Conservation (phyloP, 2,329 filamentous ascomycete genomes). For the Emmonsiellopsis sp. region DNA sequence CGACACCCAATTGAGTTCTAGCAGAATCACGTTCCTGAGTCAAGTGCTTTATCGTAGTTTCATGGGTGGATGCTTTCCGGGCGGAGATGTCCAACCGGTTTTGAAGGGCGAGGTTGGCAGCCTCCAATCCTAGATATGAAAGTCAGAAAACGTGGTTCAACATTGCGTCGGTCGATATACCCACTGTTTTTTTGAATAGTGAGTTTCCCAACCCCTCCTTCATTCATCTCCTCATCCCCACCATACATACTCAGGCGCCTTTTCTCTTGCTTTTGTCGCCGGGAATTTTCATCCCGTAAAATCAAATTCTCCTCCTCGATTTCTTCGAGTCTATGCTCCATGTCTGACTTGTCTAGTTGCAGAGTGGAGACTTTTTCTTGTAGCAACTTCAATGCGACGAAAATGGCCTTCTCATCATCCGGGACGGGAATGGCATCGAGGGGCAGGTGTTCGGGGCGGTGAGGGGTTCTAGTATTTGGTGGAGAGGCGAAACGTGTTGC, state of each 20-base stretch:
- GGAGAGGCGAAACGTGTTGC: constrained; percentile 46
- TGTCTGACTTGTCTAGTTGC: constrained; percentile 45
- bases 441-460: constrained; percentile 30
- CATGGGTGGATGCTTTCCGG: constrained; percentile 44
- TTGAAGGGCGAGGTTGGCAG: constrained; percentile 44
- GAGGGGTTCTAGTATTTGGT: constrained; percentile 23
- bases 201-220: constrained; percentile 21
- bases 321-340: constrained; percentile 40
- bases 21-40: constrained; percentile 49
- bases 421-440: constrained; percentile 49
- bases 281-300: constrained; percentile 35
- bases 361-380: constrained; percentile 49
- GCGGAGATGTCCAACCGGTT: constrained; percentile 46
- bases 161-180: constrained; percentile 20
- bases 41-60: constrained; percentile 45
- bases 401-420: constrained; percentile 54
- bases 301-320: constrained; percentile 44
- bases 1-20: constrained; percentile 47
- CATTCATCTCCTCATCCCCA: constrained; percentile 38
- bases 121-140: constrained; percentile 36
- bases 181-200: constrained; percentile 30
- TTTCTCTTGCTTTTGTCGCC: constrained; percentile 26
- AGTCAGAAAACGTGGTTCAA: constrained; percentile 15
- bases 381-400: constrained; percentile 49
- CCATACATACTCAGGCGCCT: constrained; percentile 21